A percentile compares a stretch with the other conserved stretches of the same genome.
phyloP scores from a whole-genome alignment of 2,329 filamentous ascomycete species.

The Neonectria ditissima region DNA sequence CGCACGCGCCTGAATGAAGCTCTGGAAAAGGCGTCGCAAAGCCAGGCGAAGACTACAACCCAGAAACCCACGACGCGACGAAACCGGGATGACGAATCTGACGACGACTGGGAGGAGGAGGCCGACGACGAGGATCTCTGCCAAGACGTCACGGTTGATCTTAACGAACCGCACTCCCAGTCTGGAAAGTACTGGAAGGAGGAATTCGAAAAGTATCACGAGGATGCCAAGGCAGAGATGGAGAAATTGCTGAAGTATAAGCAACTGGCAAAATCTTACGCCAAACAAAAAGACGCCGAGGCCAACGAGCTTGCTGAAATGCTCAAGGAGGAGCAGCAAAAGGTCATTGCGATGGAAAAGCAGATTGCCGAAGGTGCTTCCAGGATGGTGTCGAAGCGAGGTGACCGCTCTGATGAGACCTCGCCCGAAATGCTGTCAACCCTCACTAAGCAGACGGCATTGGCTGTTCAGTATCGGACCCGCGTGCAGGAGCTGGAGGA shows the following conservation, averaged over 20 bases:
- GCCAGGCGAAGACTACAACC: constrained; percentile 18
- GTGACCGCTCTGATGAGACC: constrained; percentile 54
- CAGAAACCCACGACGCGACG: constrained; percentile 23
- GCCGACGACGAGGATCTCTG: constrained; percentile 57
- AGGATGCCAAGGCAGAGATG: constrained; percentile 78
- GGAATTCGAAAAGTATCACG: constrained; percentile 79
- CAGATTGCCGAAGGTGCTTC: constrained; percentile 70
- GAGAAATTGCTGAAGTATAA: constrained; percentile 84
- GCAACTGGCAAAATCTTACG: constrained; percentile 81
- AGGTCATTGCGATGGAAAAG: constrained; percentile 72
- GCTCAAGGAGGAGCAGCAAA: constrained; percentile 75
- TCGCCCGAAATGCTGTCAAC: constrained; percentile 63
- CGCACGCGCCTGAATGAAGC: constrained; percentile 60
- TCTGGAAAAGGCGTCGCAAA: constrained; percentile 53
- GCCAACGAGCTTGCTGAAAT: constrained; percentile 73
- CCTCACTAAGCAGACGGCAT: constrained; percentile 67
- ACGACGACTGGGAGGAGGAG: constrained; percentile 68
- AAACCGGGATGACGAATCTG: constrained; percentile 41
- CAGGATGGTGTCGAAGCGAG: constrained; percentile 59
- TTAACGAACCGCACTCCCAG: constrained; percentile 79
- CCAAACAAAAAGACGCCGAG: constrained; percentile 80
- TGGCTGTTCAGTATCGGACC: constrained; percentile 68
- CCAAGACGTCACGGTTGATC: constrained; percentile 75
- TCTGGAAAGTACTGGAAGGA: constrained; percentile 86
- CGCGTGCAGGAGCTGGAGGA: constrained; percentile 70